Evolutionary conservation across 2,329 filamentous ascomycete genomes (phyloP).

Genomic region (Penicillium sp.): DNA sequence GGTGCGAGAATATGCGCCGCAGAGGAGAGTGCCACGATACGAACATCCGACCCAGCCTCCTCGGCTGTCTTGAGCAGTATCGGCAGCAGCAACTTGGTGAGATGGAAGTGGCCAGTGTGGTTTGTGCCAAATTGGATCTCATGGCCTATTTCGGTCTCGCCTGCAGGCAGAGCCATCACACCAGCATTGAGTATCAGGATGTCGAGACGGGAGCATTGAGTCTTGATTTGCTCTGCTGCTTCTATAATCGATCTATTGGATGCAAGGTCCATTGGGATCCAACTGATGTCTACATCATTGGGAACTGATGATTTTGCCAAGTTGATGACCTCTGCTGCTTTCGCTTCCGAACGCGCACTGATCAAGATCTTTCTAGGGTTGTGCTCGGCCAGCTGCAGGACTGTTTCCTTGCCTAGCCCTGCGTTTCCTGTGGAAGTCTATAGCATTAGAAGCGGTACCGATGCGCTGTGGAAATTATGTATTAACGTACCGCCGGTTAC

Average conservation of each 20-base stretch:
- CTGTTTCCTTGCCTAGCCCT: constrained; percentile 49
- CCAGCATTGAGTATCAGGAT: constrained; percentile 45
- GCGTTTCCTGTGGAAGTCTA: constrained; percentile 35
- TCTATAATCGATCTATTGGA: constrained; percentile 44
- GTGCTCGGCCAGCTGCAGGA: constrained; percentile 45
- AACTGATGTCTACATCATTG: constrained; percentile 20
- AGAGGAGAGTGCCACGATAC: constrained; percentile 33
- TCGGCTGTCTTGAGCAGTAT: constrained; percentile 28
- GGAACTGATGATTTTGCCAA: constrained; percentile 16
- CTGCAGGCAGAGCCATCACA: constrained; percentile 41
- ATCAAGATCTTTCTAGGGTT: constrained; percentile 41
- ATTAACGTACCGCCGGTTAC: constrained; percentile 37
- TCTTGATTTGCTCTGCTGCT: constrained; percentile 37
- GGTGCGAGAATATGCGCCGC: constrained; percentile 29
- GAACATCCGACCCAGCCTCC: constrained; percentile 26
- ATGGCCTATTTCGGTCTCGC: constrained; percentile 36
- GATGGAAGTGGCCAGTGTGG: constrained; percentile 40
- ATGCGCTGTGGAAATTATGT: constrained; percentile 28
- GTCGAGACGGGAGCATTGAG: constrained; percentile 29
- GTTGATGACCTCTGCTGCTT: constrained; percentile 22
- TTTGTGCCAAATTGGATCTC: constrained; percentile 44
- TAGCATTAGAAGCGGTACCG: not conserved
- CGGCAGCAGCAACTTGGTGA: constrained; percentile 38
- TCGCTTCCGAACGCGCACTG: constrained; percentile 34
- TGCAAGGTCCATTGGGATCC: constrained; percentile 42